Conservation (phyloP, 2,329 filamentous ascomycete species). For the Volutella citrinella region DNA sequence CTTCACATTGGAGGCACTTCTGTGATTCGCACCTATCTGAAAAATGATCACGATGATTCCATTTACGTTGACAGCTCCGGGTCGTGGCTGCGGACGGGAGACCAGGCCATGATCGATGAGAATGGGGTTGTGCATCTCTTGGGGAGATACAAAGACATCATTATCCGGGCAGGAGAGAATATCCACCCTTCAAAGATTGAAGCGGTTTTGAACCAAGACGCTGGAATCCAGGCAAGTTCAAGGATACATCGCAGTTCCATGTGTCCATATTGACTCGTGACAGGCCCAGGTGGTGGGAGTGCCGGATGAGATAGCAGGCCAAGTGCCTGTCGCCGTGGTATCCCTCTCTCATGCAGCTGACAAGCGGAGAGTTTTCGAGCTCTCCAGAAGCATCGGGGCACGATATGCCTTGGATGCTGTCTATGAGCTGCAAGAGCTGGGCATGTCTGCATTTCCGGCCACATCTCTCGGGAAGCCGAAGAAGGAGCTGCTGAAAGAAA, state of each 20-base stretch:
- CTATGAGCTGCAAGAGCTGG: constrained; percentile 40
- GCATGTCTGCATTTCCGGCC: constrained; percentile 34
- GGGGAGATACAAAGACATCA: constrained; percentile 44
- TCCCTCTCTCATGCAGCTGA: constrained; percentile 27
- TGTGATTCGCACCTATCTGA: constrained; percentile 34
- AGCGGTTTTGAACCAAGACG: constrained; percentile 30
- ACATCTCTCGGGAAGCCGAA: constrained; percentile 45
- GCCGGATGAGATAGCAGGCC: constrained; percentile 42
- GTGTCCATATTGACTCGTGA: too few relatives aligned
- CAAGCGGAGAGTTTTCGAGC: constrained; percentile 30
- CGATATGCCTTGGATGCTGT: constrained; percentile 39
- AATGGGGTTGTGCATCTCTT: constrained; percentile 37
- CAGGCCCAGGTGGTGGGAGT: constrained; percentile 41
- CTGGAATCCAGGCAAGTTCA: constrained; percentile 26
- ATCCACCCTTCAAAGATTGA: constrained; percentile 39
- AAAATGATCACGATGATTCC: constrained; percentile 18
- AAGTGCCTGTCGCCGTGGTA: constrained; percentile 45
- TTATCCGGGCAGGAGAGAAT: constrained; percentile 44
- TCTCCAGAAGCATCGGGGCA: constrained; percentile 30
- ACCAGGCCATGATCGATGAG: constrained; percentile 37
- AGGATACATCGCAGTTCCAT: too few relatives aligned
- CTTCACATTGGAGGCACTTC: constrained; percentile 37
- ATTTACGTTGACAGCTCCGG: constrained; percentile 35
- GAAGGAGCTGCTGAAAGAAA: constrained; percentile 34
- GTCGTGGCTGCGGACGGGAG: constrained; percentile 39